Conservation (phyloP, 768 basidiomycete species). For the Mycena vitilis region DNA sequence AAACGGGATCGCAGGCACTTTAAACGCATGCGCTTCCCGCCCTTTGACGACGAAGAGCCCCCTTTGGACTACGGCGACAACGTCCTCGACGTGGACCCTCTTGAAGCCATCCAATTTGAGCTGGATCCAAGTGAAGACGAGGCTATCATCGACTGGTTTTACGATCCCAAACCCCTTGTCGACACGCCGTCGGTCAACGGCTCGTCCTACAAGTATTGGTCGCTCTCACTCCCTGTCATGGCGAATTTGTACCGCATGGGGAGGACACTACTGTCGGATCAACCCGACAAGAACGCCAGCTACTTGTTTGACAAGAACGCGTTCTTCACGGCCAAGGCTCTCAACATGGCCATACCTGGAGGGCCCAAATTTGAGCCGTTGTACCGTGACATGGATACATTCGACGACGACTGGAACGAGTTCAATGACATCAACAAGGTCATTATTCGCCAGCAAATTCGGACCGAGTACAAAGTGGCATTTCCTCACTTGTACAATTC, state of each 20-base stretch:
- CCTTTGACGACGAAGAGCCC: constrained; percentile 99
- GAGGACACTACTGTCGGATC: constrained; percentile 92
- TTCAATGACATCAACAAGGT: constrained; percentile 99
- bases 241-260: constrained; percentile 97
- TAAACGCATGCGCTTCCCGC: constrained; percentile 99
- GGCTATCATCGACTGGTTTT: constrained; percentile 97
- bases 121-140: constrained; percentile 92
- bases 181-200: constrained; percentile 95
- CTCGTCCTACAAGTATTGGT: constrained; percentile 93
- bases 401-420: constrained; percentile 99
- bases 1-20: constrained; percentile 99
- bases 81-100: constrained; percentile 95
- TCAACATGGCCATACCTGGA: constrained; percentile 97
- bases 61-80: constrained; percentile 99
- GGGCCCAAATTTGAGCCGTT: constrained; percentile 99
- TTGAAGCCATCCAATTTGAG: constrained; percentile 98
- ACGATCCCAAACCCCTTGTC: constrained; percentile 93
- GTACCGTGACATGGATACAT: constrained; percentile 95
- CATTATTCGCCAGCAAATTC: constrained; percentile 97
- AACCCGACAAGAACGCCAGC: constrained; percentile 88
- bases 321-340: constrained; percentile 98
- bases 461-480: constrained; percentile 99
- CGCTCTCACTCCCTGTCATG: constrained; percentile 92
- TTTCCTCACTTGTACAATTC: constrained; percentile 99
- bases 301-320: constrained; percentile 98